phyloP scores from a whole-genome alignment of 139 green algal genomes.

The Limnomonas spitsbergensis region DNA sequence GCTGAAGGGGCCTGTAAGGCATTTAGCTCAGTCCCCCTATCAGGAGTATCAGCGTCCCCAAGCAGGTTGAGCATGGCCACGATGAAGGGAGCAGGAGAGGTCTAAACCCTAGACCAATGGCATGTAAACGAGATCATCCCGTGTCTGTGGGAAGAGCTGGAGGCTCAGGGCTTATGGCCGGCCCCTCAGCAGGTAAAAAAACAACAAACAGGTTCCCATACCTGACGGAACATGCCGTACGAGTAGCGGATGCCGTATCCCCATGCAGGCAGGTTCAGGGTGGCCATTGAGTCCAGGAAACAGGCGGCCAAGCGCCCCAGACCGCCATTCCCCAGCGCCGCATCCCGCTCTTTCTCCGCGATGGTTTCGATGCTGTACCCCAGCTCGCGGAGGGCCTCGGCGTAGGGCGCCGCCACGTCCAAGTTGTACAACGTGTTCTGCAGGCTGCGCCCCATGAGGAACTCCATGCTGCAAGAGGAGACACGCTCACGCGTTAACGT shows the following conservation, averaged over 20 bases:
- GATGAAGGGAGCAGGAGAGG: too few species aligned
- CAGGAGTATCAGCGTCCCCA: too few species aligned
- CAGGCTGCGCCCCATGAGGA: conserved; percentile 92
- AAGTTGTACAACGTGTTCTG: conserved; percentile 94
- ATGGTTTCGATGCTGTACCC: conserved; percentile 74
- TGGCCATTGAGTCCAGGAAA: conserved; percentile 98
- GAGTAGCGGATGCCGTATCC: conserved; percentile 98
- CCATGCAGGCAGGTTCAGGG: conserved; percentile 92
- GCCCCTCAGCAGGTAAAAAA: too few species aligned
- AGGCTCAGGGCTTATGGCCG: too few species aligned
- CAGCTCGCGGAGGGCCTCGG: conserved; percentile 68
- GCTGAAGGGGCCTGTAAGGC: too few species aligned
- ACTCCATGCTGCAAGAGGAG: conserved; percentile 74
- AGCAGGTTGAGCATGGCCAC: too few species aligned
- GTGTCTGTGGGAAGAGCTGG: too few species aligned
- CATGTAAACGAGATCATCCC: too few species aligned
- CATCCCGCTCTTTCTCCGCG: conserved; percentile 64
- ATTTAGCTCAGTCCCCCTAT: too few species aligned
- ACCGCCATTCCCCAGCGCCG: conserved; percentile 96
- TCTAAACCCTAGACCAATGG: too few species aligned
- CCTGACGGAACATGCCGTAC: conserved; percentile 97
- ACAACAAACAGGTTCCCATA: too few species aligned
- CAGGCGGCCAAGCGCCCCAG: conserved; percentile 94
- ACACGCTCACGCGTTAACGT: too few species aligned
- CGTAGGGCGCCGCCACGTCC: conserved; percentile 81